Evolutionary conservation across 306 rosid genomes (phyloP).

Genomic region (Cucumis hystrix): DNA sequence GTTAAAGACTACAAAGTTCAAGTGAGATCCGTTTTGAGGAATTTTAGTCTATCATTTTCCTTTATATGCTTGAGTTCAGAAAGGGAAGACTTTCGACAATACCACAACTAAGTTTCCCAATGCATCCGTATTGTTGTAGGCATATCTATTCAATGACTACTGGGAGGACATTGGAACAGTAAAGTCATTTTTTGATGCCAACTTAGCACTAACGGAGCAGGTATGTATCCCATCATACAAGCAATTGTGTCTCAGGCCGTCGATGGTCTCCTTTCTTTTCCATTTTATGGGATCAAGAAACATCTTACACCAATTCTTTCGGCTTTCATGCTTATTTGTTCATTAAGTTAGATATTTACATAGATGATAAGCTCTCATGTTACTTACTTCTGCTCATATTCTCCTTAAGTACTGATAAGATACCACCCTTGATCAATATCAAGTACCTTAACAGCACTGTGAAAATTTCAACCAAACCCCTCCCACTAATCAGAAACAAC

Average conservation of each 20-base stretch:
- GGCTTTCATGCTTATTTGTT: neutral
- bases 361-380: neutral
- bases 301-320: neutral
- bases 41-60: neutral
- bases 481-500: neutral
- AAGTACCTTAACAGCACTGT: neutral
- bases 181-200: constrained; percentile 81
- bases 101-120: neutral
- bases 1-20: constrained; percentile 77
- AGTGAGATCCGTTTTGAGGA: constrained; percentile 28
- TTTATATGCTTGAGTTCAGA: neutral
- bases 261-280: neutral
- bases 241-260: neutral
- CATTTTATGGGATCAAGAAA: neutral
- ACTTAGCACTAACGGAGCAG: constrained; percentile 88
- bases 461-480: neutral
- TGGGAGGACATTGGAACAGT: constrained; percentile 99
- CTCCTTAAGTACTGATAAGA: neutral
- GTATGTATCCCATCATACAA: constrained; percentile 18
- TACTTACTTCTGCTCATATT: neutral
- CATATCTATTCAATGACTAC: constrained; percentile 85
- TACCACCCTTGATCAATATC: neutral
- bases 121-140: constrained; percentile 27
- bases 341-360: neutral
- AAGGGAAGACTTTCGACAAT: neutral